These are phyloP conservation scores for Pseudoscleropodium purum DNA, from an alignment of 225 moss, liverwort and hornwort species.

Conservation along the genomic window DNA sequence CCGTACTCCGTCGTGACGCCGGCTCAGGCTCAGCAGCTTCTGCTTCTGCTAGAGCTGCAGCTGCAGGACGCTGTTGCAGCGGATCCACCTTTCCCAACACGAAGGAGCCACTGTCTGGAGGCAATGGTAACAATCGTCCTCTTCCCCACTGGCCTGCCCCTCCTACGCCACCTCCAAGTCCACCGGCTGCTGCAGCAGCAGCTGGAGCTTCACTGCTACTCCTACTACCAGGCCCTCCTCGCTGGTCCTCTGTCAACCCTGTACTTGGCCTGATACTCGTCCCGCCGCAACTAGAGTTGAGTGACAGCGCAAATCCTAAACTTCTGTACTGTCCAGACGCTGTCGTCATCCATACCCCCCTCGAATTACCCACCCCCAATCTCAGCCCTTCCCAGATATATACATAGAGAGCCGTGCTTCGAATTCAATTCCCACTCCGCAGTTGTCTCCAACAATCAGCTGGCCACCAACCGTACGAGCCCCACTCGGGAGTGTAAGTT, in stretches of 20 bases:
- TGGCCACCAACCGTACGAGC: not conserved
- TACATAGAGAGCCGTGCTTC: not conserved
- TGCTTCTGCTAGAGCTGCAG: not conserved
- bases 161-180: not conserved
- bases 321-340: slow-evolving; percentile 52
- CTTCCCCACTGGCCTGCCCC: not conserved
- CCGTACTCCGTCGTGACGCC: not conserved
- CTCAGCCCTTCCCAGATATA: not conserved
- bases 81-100: slow-evolving; percentile 34
- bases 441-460: not conserved
- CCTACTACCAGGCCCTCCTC: not conserved
- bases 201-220: not conserved
- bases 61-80: slow-evolving; percentile 2
- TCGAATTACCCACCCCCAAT: not conserved
- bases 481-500: not conserved
- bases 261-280: not conserved
- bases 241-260: not conserved
- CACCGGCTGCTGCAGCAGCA: not conserved
- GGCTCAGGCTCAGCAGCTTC: not conserved
- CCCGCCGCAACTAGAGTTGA: slow-evolving; percentile 20
- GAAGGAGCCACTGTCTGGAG: slow-evolving; percentile 19
- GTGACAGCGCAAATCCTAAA: slow-evolving; percentile 31
- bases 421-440: not conserved
- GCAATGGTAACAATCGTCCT: not conserved
- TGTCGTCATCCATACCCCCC: slow-evolving; percentile 55